These are phyloP conservation scores for Erysimum pusillum DNA, from an alignment of 441 rosid species.

Conservation along the genomic window DNA sequence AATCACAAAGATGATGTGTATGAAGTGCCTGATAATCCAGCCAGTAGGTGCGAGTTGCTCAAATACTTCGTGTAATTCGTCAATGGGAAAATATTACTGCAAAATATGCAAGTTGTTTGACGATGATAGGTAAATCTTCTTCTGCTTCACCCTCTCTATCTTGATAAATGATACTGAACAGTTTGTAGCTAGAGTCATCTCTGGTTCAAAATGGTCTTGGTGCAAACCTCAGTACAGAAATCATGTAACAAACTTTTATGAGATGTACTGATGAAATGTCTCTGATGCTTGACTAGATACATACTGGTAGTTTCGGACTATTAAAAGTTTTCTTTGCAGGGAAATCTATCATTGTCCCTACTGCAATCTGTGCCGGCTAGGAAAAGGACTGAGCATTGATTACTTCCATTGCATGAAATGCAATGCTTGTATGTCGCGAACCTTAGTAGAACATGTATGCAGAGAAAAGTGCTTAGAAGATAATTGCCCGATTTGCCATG, in stretches of 20 bases:
- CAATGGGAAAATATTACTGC: conserved; percentile 95
- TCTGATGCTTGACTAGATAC: too few species aligned
- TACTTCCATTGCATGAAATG: conserved; percentile 97
- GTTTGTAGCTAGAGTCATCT: too few species aligned
- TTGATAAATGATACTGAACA: too few species aligned
- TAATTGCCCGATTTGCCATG: conserved; percentile 91
- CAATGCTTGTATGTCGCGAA: conserved; percentile 86
- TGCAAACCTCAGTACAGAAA: too few species aligned
- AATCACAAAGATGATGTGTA: conserved; percentile 98
- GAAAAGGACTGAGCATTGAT: conserved; percentile 89
- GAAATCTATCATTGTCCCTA: conserved; percentile 96
- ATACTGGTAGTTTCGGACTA: too few species aligned
- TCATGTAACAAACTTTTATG: too few species aligned
- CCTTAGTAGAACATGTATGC: conserved; percentile 73
- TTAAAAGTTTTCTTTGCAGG: conserved; percentile 69
- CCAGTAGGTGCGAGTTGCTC: conserved; percentile 83
- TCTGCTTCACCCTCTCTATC: background rate
- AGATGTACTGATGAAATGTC: too few species aligned
- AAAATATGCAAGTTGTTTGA: conserved; percentile 90
- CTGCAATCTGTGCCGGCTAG: conserved; percentile 90
- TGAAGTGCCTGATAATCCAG: conserved; percentile 86
- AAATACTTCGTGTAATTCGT: conserved; percentile 71
- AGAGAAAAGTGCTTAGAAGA: conserved; percentile 82
- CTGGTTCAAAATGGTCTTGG: too few species aligned
- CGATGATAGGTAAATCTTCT: conserved; percentile 80